Evolutionary conservation across 352 stramenopile species (phyloP), one percentile per base, ranked within the genome.

Genomic region (Plasmopara viticola): DNA sequence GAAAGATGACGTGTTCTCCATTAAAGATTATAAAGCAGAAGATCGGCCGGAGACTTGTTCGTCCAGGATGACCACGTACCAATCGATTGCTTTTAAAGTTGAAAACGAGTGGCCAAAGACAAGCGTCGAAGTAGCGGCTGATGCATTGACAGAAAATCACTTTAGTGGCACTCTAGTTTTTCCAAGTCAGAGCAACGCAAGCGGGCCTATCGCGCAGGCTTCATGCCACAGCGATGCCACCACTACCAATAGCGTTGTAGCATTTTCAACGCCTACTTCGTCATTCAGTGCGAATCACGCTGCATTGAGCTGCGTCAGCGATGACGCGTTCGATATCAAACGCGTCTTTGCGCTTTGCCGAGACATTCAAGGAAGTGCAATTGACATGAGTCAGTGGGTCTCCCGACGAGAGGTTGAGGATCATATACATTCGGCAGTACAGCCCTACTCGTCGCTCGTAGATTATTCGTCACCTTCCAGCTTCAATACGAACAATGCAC

Each of bases 351-450:
- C 63, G 7, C 62, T 85, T 5, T 85, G 74, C 51, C 66, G 62
- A 17, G 71, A 82, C 37, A 74, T 85, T 25, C 68, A 85, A 47
- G 66, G 70, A 12, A 58, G 66, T 14, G 71, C 74, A 10, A 62
- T 68, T 43, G 74, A 80, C 31, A 56, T 78, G 44, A 66, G 52
- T 25, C 64, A 73, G n/a, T 68, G 63, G 30, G 50, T 70, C 12
- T 66, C 60, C 2, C 54, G 67, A 33, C 48, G 53, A 20, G 62
- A 72, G 18, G 58, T 66, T 1, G 62, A 72, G 45, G 49, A 60
- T 12, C 40, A 66, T 9, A 58, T 59, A 29, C 54, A 66, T 33
- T 43, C 38, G 12, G 18, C 48, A n/a, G 25, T 47, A 14, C 59
- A 66, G 14, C 39, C 51, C 4, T 60, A 48, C 25, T 49, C 49